A percentile compares a stretch with the other conserved stretches of the same genome.
phyloP scores from a whole-genome alignment of 306 rosid species.

The Cicer pinnatifidum region DNA sequence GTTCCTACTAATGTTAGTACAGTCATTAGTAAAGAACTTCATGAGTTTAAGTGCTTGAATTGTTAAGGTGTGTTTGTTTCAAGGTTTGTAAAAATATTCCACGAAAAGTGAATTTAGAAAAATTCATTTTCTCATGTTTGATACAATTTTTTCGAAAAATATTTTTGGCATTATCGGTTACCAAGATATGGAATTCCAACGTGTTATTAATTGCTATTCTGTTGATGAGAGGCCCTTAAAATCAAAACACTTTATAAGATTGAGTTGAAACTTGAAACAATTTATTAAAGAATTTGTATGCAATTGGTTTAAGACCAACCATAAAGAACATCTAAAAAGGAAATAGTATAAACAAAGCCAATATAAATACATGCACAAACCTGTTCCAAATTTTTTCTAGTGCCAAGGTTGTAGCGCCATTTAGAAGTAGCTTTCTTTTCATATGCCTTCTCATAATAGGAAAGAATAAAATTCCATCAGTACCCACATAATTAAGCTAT shows the following conservation, averaged over 20 bases:
- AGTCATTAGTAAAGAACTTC: neutral
- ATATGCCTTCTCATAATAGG: conserved; percentile 68
- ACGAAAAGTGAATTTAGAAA: too few species aligned
- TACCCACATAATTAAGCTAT: neutral
- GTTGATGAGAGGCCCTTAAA: too few species aligned
- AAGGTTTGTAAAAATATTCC: too few species aligned
- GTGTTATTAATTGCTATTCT: too few species aligned
- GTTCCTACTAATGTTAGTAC: neutral
- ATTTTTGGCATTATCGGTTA: too few species aligned
- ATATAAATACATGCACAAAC: conserved; percentile 47
- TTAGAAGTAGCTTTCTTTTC: conserved; percentile 94
- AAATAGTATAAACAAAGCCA: too few species aligned
- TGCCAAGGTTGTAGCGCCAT: conserved; percentile 98
- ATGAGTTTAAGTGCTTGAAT: neutral
- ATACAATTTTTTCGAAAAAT: too few species aligned
- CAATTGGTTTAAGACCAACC: neutral
- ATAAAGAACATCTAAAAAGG: neutral
- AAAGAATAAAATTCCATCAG: conserved; percentile 45
- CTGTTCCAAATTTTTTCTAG: conserved; percentile 95
- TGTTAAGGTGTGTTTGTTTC: neutral
- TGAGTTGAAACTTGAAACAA: neutral
- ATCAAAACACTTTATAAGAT: neutral
- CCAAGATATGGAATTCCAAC: too few species aligned
- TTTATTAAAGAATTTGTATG: neutral
- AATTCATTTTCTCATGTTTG: too few species aligned